Evolutionary conservation across 345 rosid genomes (phyloP).

Genomic region (Eucalyptus microcorys): DNA sequence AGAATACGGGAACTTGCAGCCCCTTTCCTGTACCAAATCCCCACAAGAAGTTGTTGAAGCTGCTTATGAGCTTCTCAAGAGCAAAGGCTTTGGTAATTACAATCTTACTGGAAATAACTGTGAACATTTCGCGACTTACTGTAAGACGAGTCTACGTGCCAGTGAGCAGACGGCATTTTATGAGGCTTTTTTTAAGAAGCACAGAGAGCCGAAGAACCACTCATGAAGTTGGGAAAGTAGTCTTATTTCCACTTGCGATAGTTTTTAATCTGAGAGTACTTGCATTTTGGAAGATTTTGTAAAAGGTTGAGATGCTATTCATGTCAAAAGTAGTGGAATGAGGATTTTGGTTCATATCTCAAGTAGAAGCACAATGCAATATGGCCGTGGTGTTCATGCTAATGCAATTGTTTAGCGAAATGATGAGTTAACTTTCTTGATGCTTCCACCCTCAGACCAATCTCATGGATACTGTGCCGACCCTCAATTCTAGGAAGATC

Average conservation of each 20-base stretch:
- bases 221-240: neutral
- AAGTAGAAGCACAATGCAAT: neutral
- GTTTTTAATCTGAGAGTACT: neutral
- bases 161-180: neutral
- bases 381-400: neutral
- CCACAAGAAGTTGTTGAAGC: neutral
- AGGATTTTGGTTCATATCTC: neutral
- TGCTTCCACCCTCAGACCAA: neutral
- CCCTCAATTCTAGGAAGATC: neutral
- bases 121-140: neutral
- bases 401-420: neutral
- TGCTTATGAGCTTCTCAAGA: neutral
- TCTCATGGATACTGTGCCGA: neutral
- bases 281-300: neutral
- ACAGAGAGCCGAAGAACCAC: neutral
- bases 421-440: neutral
- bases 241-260: neutral
- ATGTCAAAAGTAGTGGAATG: neutral
- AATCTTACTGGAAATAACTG: neutral
- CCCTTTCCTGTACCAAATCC: neutral
- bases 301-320: neutral
- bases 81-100: neutral
- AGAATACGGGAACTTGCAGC: neutral
- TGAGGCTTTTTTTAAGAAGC: neutral
- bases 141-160: neutral